Base-by-base conservation (phyloP, 495 filamentous ascomycete genomes). In the Penicillium crystallinum region DNA sequence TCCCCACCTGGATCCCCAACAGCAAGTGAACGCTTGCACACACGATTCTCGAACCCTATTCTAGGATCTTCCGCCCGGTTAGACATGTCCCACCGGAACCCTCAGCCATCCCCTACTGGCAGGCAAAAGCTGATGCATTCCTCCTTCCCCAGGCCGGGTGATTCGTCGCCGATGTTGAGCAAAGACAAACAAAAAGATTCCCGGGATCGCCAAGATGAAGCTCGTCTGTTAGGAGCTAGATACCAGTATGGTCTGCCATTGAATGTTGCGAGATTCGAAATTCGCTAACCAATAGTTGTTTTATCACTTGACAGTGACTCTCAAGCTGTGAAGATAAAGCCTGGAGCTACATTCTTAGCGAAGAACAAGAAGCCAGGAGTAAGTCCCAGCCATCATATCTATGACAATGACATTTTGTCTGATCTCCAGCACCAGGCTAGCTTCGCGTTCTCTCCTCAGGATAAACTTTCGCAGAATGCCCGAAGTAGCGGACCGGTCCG, bases 401-500 rank as follows among this genome's bases (percentile, higher is more conserved):
- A 15, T 37, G 11, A 11, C 15, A 35, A 18, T 43, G 34, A 23
- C 6, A 3, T 27, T 23, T 4, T 9, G 23, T 52, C 38, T 57
- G 29, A 62, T 43, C 10, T 10, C 43, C 39, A 14, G 4, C 17
- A 21, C 17, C 22, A 57, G 59, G 39, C 53, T 9, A 48, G n/a
- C 10, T 46, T 49, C 23, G 52, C 58, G 7, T 67, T 65, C 37
- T 62, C 54, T 17, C 69, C 71, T 1, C 36, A 58, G 0, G 59
- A 77, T 42, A 58, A 49, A 21, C 58, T 77, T 39, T 66, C 68
- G 4, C 30, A 40, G 2, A 66, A 64, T 25, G 33, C 58, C 17
- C 64, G 64, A 33, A 60, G 68, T 8, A 77, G 72, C 48, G 72
- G 71, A 6, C 67, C 73, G n/a, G 61, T 73, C 19, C 69, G 67